Evolutionary conservation across 202 grass and related monocot species (phyloP).

Genomic region (Carex arenaria): DNA sequence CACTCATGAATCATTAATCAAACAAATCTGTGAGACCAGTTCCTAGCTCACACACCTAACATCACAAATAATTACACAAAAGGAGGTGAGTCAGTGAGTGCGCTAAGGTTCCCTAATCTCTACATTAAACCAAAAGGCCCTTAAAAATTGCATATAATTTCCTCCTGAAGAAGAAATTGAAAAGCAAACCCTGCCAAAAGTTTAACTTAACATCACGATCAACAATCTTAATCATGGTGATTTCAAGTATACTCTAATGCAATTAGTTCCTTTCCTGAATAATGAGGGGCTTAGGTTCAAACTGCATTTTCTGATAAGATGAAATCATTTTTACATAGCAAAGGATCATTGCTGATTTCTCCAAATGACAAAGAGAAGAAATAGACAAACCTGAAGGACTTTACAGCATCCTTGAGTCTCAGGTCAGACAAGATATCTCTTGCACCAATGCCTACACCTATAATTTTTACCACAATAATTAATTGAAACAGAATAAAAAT

Average conservation of each 20-base stretch:
- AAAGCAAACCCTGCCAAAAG: background rate
- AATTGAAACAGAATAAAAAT: conserved; percentile 9
- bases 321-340: background rate
- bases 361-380: background rate
- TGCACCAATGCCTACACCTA: conserved; percentile 51
- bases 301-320: conserved; percentile 10
- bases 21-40: background rate
- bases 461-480: conserved; percentile 18
- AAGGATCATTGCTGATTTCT: conserved; percentile 1
- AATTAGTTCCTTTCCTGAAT: background rate
- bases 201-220: background rate
- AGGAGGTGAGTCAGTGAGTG: background rate
- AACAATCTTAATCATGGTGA: background rate
- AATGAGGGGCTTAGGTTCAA: background rate
- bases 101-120: background rate
- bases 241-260: background rate
- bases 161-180: background rate
- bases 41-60: background rate
- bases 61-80: background rate
- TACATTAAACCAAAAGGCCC: background rate
- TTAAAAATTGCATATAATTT: background rate
- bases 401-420: conserved; percentile 82
- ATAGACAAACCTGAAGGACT: conserved; percentile 58
- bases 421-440: conserved; percentile 76
- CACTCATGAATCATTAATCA: background rate